phyloP scores from a whole-genome alignment of 306 rosid species.

The Adenanthera pavonina region DNA sequence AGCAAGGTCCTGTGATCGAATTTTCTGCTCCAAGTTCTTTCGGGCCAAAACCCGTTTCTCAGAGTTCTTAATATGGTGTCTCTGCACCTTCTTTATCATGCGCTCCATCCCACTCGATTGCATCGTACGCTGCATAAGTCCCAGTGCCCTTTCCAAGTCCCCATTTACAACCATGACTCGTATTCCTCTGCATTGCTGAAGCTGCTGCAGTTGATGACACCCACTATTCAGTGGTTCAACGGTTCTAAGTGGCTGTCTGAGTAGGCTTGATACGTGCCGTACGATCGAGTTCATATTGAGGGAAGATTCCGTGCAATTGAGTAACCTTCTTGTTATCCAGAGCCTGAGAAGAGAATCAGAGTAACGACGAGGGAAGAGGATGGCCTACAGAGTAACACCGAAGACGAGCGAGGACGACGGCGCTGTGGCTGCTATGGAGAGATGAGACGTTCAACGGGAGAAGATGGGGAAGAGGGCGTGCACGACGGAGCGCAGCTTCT shows the following conservation, averaged over 20 bases:
- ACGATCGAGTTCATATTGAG: slow-evolving; percentile 66
- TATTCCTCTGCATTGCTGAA: slow-evolving; percentile 81
- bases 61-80: slow-evolving; percentile 83
- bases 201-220: slow-evolving; percentile 42
- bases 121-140: slow-evolving; percentile 76
- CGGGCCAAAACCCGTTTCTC: slow-evolving; percentile 84
- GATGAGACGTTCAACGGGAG: too few relatives aligned
- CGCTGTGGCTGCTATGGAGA: too few relatives aligned
- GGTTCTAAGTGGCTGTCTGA: slow-evolving; percentile 43
- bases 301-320: not conserved
- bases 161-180: slow-evolving; percentile 73
- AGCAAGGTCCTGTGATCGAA: slow-evolving; percentile 75
- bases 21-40: slow-evolving; percentile 63
- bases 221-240: slow-evolving; percentile 39
- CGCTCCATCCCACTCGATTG: slow-evolving; percentile 88
- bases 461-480: too few relatives aligned
- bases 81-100: slow-evolving; percentile 68
- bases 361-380: too few relatives aligned
- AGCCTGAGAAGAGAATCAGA: not conserved
- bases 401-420: too few relatives aligned
- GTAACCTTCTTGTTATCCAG: not conserved
- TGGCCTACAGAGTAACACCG: too few relatives aligned
- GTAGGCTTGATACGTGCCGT: slow-evolving; percentile 46
- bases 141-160: slow-evolving; percentile 68
- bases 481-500: too few relatives aligned